These are phyloP conservation scores for Fusarium beomiforme DNA, from an alignment of 2,329 filamentous ascomycete genomes.

Conservation along the genomic window DNA sequence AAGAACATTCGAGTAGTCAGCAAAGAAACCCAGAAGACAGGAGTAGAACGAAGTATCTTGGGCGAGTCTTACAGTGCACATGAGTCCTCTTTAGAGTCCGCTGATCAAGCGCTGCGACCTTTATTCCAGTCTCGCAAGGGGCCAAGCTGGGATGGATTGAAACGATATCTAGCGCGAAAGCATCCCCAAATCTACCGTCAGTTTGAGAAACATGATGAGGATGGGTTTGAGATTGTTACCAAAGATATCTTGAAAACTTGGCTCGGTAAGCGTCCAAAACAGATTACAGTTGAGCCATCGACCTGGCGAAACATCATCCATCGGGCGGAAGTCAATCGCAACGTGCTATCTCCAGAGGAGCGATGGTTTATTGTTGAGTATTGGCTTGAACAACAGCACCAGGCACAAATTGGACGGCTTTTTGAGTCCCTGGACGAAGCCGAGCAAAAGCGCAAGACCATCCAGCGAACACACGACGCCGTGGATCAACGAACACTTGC, in stretches of 20 bases:
- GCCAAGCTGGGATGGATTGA: not conserved
- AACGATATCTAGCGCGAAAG: not conserved
- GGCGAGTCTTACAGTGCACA: not conserved
- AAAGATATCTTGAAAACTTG: not conserved
- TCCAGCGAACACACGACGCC: slow-evolving; percentile 39
- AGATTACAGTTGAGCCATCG: not conserved
- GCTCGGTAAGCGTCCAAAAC: not conserved
- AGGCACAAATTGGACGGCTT: not conserved
- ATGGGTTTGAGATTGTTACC: not conserved
- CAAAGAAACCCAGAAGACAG: not conserved
- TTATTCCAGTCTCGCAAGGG: not conserved
- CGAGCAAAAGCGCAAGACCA: not conserved
- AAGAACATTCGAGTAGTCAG: slow-evolving; percentile 13
- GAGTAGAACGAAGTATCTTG: not conserved
- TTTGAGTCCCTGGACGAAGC: not conserved
- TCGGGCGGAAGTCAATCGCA: not conserved
- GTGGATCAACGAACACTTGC: slow-evolving; percentile 48
- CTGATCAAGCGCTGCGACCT: not conserved
- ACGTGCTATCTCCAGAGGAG: not conserved
- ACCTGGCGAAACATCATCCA: not conserved
- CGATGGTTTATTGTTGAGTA: not conserved
- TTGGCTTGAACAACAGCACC: not conserved
- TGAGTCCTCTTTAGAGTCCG: not conserved
- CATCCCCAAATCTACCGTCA: not conserved
- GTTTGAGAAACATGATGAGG: not conserved